Percentiles rank a stretch among this genome's conserved stretches.
phyloP scores from a whole-genome alignment of 495 filamentous ascomycete species.

The Neurospora sp. region DNA sequence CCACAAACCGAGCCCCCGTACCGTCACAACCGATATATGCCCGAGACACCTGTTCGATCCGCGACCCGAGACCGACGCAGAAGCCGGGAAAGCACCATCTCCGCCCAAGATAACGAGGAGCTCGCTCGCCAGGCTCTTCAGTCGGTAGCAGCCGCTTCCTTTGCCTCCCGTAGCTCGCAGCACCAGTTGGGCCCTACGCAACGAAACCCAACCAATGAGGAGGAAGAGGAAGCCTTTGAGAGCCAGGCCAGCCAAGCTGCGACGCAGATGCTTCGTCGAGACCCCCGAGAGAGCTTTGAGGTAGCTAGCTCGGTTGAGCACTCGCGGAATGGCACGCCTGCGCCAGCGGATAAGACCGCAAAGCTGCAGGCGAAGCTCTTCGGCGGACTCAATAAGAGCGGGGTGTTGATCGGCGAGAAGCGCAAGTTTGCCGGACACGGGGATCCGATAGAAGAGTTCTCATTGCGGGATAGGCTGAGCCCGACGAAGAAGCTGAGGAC shows the following conservation, averaged over 20 bases:
- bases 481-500: conserved; percentile 52
- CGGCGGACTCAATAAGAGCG: conserved; percentile 53
- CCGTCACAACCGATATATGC: conserved; percentile 18
- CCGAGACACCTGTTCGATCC: conserved; percentile 18
- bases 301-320: conserved; percentile 30
- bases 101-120: conserved; percentile 63
- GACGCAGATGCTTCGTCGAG: conserved; percentile 44
- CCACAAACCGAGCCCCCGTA: conserved; percentile 45
- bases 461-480: conserved; percentile 24
- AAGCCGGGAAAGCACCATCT: conserved; percentile 83
- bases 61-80: conserved; percentile 32
- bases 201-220: conserved; percentile 8
- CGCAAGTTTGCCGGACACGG: conserved; percentile 44
- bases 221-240: conserved; percentile 33
- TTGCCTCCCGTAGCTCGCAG: conserved; percentile 30
- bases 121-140: conserved; percentile 46
- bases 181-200: conserved; percentile 6
- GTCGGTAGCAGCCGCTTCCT: conserved; percentile 40
- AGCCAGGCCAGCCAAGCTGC: conserved; percentile 45
- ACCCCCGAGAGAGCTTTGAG: conserved; percentile 41
- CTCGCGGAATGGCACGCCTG: conserved; percentile 34
- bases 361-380: conserved; percentile 59
- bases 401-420: conserved; percentile 35
- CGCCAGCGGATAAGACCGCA: conserved; percentile 32
- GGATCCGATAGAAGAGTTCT: conserved; percentile 12